Percentiles rank a stretch among this genome's conserved stretches.
Evolutionary conservation across 2,329 filamentous ascomycete genomes (phyloP).

Genomic region (Hypoxylon sp.): DNA sequence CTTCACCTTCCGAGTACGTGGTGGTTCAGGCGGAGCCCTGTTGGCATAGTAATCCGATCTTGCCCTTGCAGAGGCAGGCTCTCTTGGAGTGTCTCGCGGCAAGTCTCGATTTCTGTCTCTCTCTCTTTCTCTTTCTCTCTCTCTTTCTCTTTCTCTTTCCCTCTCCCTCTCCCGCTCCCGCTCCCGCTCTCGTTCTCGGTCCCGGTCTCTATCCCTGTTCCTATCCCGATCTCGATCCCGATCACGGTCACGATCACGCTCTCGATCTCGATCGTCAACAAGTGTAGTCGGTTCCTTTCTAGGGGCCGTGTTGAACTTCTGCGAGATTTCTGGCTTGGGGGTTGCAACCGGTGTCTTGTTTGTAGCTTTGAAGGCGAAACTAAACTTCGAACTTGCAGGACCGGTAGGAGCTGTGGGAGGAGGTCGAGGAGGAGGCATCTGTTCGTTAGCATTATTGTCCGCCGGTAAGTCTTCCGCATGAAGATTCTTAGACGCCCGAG

Average conservation of each 20-base stretch:
- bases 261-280: slow-evolving; percentile 57
- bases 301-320: slow-evolving; percentile 77
- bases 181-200: slow-evolving; percentile 7
- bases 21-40: slow-evolving; percentile 56
- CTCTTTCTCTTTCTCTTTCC: slow-evolving; percentile 46
- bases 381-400: slow-evolving; percentile 80
- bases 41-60: slow-evolving; percentile 51
- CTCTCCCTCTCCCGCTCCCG: slow-evolving; percentile 10
- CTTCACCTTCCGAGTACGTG: slow-evolving; percentile 74
- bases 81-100: slow-evolving; percentile 53
- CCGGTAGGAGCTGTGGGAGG: slow-evolving; percentile 68
- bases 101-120: slow-evolving; percentile 53
- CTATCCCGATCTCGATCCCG: slow-evolving; percentile 21
- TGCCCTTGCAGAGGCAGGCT: slow-evolving; percentile 54
- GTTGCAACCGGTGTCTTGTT: slow-evolving; percentile 70
- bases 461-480: slow-evolving; percentile 74
- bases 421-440: slow-evolving; percentile 67
- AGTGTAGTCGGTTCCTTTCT: slow-evolving; percentile 59
- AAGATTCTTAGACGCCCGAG: slow-evolving; percentile 75
- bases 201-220: slow-evolving; percentile 14
- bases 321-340: slow-evolving; percentile 76
- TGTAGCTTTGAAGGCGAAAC: slow-evolving; percentile 90
- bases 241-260: slow-evolving; percentile 26
- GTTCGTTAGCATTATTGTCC: slow-evolving; percentile 64
- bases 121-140: slow-evolving; percentile 13